Conservation (phyloP, 805 yeast genomes). For the Nakazawaea wyomingensis region DNA sequence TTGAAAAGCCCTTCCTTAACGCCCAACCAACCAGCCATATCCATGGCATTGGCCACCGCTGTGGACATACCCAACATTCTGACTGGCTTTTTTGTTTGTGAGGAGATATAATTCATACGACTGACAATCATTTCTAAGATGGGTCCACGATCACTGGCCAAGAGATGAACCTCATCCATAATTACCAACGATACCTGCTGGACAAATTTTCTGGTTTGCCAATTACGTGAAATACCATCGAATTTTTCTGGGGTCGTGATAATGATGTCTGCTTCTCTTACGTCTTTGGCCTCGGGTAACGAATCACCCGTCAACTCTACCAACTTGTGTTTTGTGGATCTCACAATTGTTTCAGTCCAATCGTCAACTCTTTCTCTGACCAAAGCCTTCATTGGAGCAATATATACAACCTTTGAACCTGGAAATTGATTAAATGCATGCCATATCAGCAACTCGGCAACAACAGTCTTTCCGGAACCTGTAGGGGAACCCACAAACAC, state of each 20-base stretch:
- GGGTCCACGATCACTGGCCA: conserved; percentile 85
- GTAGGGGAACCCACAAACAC: conserved; percentile 97
- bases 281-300: conserved; percentile 62
- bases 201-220: conserved; percentile 76
- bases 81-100: conserved; percentile 54
- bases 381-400: conserved; percentile 87
- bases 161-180: conserved; percentile 81
- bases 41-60: conserved; percentile 81
- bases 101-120: conserved; percentile 69
- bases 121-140: conserved; percentile 86
- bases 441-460: conserved; percentile 96
- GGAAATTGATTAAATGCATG: conserved; percentile 86
- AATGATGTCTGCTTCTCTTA: conserved; percentile 66
- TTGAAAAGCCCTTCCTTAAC: conserved; percentile 71
- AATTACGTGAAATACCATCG: conserved; percentile 82
- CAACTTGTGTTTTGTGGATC: conserved; percentile 42
- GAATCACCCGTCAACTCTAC: conserved; percentile 85
- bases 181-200: conserved; percentile 70
- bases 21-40: conserved; percentile 82
- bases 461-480: conserved; percentile 97
- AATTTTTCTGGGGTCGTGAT: conserved; percentile 85
- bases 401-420: conserved; percentile 72
- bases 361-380: conserved; percentile 82
- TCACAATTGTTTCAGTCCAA: conserved; percentile 55
- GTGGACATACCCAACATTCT: conserved; percentile 76